These are phyloP conservation scores for Cladosporium austrohemisphaericum DNA, from an alignment of 2,329 filamentous ascomycete species.

Conservation along the genomic window DNA sequence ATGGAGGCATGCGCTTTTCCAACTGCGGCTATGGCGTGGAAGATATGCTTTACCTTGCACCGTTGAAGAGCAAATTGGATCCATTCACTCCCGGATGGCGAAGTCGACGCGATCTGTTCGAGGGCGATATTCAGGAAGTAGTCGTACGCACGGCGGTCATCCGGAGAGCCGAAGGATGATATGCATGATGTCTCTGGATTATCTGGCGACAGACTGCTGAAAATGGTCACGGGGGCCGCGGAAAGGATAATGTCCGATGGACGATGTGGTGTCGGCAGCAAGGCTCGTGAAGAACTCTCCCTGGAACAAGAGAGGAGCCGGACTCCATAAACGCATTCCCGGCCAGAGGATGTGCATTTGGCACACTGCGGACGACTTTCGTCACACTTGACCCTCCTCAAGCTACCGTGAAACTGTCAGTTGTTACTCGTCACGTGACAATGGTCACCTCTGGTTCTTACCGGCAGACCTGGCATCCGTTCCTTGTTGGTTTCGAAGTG, in stretches of 20 bases:
- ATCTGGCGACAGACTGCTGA: not conserved
- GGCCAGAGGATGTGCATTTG: not conserved
- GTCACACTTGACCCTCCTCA: constrained; percentile 3
- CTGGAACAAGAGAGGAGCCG: not conserved
- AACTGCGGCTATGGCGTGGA: constrained; percentile 6
- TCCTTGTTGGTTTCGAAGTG: not conserved
- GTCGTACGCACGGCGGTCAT: constrained; percentile 5
- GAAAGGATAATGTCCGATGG: too few species aligned
- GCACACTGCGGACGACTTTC: not conserved
- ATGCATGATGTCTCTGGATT: not conserved
- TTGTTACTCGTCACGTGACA: too few species aligned
- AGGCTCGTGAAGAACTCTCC: not conserved
- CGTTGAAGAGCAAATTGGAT: not conserved
- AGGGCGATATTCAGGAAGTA: not conserved
- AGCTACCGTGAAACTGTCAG: not conserved
- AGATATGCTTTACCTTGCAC: not conserved
- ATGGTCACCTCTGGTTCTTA: too few species aligned
- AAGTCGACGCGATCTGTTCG: not conserved
- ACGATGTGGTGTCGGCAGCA: not conserved
- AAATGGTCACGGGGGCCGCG: not conserved
- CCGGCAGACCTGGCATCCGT: constrained; percentile 6
- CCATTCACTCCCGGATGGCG: constrained; percentile 1
- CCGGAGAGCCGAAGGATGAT: not conserved
- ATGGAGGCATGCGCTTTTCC: not conserved
- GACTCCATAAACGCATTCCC: constrained; percentile 2